Base-by-base conservation (phyloP, 208 protist genomes). In the Strigomonas galati region DNA sequence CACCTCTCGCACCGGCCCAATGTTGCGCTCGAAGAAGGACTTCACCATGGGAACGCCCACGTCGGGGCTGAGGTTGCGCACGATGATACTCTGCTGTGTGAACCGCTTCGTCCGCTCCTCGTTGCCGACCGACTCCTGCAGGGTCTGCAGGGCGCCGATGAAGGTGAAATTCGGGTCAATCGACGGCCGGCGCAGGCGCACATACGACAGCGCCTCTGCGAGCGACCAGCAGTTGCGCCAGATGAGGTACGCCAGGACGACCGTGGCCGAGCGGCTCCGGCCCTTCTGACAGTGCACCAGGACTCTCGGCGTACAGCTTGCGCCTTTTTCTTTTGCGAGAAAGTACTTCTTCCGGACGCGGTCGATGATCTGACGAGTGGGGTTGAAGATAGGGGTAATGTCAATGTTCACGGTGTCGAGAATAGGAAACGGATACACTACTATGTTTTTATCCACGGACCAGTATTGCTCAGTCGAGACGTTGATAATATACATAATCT, bases 251-350 rank as follows among this genome's bases (percentile, higher is more conserved):
- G 91, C 91, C 21, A 91, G 65, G 24, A 94, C 91, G 57, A 96
- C 83, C 0, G 91, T 92, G 15, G 70, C 78, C 21, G 87, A 94
- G 40, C 91, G 88, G 68, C 87, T 94, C n/a, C 76, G 59, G 0
- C 91, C 91, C 58, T 86, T 84, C 58, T 92, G 88, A 66, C 91
- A 96, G 75, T 96, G 87, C 53, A 94, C 80, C 17, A 96, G 77
- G 23, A 94, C 74, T 10, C 78, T 61, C 3, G 87, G 87, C 23
- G 63, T 67, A 19, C 5, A 21, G 21, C 30, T 19, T 15, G 6
- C 14, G 19, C 66, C 43, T 24, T 46, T 48, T 23, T 48, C 5
- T 30, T 72, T 67, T 23, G 72, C 69, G 28, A 71, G 52, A 62
- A 81, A 93, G 71, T 85, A 86, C 28, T 73, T 61, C 31, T 67